Evolutionary conservation across 768 basidiomycete genomes (phyloP).

Genomic region (Steccherinum ochraceum): DNA sequence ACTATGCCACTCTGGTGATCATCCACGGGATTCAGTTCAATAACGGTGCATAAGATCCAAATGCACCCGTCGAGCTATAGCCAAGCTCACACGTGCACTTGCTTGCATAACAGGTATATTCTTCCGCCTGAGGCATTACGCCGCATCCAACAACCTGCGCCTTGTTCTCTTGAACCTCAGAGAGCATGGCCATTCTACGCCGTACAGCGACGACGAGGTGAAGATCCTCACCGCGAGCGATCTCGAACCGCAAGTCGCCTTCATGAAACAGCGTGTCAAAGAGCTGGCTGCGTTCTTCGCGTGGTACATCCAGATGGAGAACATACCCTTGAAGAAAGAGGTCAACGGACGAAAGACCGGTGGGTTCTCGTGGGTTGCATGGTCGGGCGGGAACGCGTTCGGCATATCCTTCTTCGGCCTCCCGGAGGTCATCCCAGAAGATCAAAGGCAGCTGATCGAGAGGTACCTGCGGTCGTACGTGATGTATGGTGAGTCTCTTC

Average conservation of each 20-base stretch:
- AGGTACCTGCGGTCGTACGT: conserved; percentile 2
- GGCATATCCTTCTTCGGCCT: not conserved
- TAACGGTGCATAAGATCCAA: too few species aligned
- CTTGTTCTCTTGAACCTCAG: conserved; percentile 17
- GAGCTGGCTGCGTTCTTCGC: conserved; percentile 6
- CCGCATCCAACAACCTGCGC: conserved; percentile 15
- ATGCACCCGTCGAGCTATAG: too few species aligned
- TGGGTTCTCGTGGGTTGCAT: conserved; percentile 3
- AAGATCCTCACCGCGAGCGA: not conserved
- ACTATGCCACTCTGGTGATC: conserved; percentile 15
- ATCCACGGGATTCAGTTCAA: conserved; percentile 15
- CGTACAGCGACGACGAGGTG: not conserved
- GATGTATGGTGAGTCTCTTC: not conserved
- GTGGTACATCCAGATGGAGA: not conserved
- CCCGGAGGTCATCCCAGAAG: not conserved
- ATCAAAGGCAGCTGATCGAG: not conserved
- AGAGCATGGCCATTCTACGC: not conserved
- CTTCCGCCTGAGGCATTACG: conserved; percentile 15
- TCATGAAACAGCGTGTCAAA: not conserved
- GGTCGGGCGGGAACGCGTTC: conserved; percentile 3
- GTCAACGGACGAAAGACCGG: not conserved
- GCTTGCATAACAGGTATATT: conserved; percentile 19
- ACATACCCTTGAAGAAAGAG: not conserved
- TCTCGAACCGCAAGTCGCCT: not conserved
- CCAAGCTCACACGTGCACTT: too few species aligned